These are phyloP conservation scores for Sarocladiaceae sp. DNA, from an alignment of 2,329 filamentous ascomycete species.

Conservation along the genomic window DNA sequence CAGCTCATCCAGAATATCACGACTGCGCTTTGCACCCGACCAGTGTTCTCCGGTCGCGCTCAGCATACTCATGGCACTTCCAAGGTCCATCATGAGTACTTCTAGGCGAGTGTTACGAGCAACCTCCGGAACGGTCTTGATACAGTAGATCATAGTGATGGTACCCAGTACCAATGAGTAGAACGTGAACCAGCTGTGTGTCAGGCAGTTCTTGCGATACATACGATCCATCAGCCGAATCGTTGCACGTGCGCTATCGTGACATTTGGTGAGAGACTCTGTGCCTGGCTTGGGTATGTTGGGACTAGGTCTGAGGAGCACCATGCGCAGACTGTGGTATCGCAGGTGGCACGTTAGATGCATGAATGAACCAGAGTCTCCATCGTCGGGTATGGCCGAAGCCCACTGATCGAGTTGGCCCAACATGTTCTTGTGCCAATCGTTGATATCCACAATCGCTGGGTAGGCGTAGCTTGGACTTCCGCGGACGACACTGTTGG, in stretches of 20 bases:
- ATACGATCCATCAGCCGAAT: conserved; percentile 37
- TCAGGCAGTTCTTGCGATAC: conserved; percentile 38
- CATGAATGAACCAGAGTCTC: conserved; percentile 18
- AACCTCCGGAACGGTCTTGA: conserved; percentile 40
- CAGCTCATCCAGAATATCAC: conserved; percentile 39
- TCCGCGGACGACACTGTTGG: conserved; percentile 46
- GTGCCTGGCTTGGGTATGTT: conserved; percentile 43
- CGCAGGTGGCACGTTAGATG: conserved; percentile 35
- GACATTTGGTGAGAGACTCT: conserved; percentile 35
- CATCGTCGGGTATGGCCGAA: conserved; percentile 26
- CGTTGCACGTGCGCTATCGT: conserved; percentile 35
- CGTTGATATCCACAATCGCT: conserved; percentile 35
- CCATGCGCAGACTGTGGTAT: conserved; percentile 44
- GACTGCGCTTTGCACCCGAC: conserved; percentile 42
- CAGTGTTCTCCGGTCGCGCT: conserved; percentile 49
- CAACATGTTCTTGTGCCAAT: conserved; percentile 42
- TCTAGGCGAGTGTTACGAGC: conserved; percentile 31
- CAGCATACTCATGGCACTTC: conserved; percentile 39
- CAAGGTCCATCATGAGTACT: conserved; percentile 35
- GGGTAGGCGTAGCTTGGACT: conserved; percentile 45
- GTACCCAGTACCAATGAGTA: conserved; percentile 44
- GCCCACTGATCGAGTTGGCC: conserved; percentile 36
- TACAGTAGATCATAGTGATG: conserved; percentile 46
- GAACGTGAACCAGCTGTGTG: conserved; percentile 44
- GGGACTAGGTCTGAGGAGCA: conserved; percentile 47